These are phyloP conservation scores for Metarhizium robertsii DNA, from an alignment of 2,329 filamentous ascomycete species.

Conservation along the genomic window DNA sequence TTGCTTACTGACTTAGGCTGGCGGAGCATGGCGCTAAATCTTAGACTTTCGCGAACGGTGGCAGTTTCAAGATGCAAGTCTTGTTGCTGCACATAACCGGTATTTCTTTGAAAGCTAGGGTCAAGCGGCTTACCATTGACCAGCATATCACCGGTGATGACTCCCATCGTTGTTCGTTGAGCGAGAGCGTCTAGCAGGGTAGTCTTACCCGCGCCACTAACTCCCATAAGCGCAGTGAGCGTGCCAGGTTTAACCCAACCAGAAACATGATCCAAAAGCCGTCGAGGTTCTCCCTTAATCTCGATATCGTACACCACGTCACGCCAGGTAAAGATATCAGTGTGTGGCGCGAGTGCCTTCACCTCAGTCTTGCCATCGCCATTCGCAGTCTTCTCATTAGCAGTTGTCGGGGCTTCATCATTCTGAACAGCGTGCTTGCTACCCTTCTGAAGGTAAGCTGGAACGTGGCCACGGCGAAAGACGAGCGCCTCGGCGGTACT, in stretches of 20 bases:
- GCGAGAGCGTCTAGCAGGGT: conserved; percentile 33
- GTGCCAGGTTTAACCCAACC: conserved; percentile 90
- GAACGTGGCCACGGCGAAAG: conserved; percentile 48
- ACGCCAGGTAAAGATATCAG: conserved; percentile 65
- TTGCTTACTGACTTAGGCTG: conserved; percentile 45
- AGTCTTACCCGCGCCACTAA: conserved; percentile 38
- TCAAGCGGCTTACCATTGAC: conserved; percentile 51
- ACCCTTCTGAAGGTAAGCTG: conserved; percentile 27
- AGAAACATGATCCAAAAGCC: conserved; percentile 67
- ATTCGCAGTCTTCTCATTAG: conserved; percentile 6
- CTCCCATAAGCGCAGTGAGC: conserved; percentile 68
- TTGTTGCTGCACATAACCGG: conserved; percentile 60
- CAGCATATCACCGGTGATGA: conserved; percentile 57
- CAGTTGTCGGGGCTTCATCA: conserved; percentile 19
- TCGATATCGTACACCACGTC: conserved; percentile 63
- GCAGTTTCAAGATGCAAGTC: conserved; percentile 47
- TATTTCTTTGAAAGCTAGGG: conserved; percentile 52
- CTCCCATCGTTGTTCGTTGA: conserved; percentile 47
- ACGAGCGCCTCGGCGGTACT: conserved; percentile 62
- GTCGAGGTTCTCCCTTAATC: conserved; percentile 64
- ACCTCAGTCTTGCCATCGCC: conserved; percentile 12
- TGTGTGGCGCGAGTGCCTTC: conserved; percentile 32
- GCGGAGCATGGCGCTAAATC: conserved; percentile 47
- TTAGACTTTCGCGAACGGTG: conserved; percentile 44
- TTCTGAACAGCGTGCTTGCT: conserved; percentile 19